phyloP scores from a whole-genome alignment of 192 early-diverging fungal species.

The Coemansia sp. region DNA sequence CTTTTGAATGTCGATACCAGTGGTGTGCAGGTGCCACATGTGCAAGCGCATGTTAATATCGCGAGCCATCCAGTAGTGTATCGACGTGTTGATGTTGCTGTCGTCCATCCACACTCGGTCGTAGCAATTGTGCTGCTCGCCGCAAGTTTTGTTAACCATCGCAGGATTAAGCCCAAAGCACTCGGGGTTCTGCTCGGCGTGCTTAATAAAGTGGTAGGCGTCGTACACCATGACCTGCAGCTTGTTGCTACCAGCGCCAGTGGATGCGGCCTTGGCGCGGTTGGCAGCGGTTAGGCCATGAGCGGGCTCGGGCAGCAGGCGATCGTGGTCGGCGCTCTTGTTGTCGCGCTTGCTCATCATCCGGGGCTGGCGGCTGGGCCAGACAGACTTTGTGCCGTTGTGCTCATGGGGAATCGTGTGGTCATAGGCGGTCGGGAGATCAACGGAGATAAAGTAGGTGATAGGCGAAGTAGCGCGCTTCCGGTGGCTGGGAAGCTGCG shows the following conservation, averaged over 20 bases:
- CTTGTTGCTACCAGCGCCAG: background rate
- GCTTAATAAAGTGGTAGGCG: constrained; percentile 51
- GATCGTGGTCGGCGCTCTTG: background rate
- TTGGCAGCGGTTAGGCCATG: background rate
- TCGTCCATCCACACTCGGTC: constrained; percentile 54
- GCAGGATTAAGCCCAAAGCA: constrained; percentile 40
- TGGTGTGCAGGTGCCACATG: constrained; percentile 46
- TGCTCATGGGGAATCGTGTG: constrained; percentile 44
- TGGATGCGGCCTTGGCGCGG: background rate
- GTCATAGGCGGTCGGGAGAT: constrained; percentile 38
- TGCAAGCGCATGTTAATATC: constrained; percentile 42
- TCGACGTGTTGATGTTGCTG: constrained; percentile 30
- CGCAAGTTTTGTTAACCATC: constrained; percentile 29
- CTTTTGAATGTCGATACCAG: constrained; percentile 5
- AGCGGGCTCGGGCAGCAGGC: background rate
- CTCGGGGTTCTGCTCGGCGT: constrained; percentile 29
- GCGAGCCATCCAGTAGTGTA: constrained; percentile 53
- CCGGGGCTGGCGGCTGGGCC: constrained; percentile 4
- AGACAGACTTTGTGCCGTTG: constrained; percentile 26
- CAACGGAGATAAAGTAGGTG: constrained; percentile 33
- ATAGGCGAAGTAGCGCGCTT: constrained; percentile 27
- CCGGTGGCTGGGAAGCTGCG: constrained; percentile 32
- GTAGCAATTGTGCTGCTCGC: constrained; percentile 35
- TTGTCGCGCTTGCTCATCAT: background rate
- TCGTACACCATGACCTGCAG: constrained; percentile 52